phyloP scores from a whole-genome alignment of 371 early-diverging fungal genomes.

The Cladochytrium tenue region DNA sequence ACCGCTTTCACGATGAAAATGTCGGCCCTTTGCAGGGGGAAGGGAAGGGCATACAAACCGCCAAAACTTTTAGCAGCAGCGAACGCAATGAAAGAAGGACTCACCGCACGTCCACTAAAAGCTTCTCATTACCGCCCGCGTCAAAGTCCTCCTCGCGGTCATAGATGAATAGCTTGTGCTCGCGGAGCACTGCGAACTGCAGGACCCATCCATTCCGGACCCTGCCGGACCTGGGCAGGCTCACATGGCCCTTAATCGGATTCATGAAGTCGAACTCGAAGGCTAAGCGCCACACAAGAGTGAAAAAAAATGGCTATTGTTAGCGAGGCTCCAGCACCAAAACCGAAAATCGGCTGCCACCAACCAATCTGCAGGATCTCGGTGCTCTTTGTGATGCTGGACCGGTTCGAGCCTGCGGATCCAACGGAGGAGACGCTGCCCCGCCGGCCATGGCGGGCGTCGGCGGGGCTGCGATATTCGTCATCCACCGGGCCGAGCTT shows the following conservation, averaged over 20 bases:
- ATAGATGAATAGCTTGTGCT: constrained; percentile 38
- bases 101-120: constrained; percentile 39
- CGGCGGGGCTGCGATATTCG: too few relatives aligned
- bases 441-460: too few relatives aligned
- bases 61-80: background rate
- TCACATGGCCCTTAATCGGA: constrained; percentile 38
- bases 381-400: too few relatives aligned
- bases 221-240: constrained; percentile 51
- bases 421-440: too few relatives aligned
- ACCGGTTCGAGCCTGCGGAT: too few relatives aligned
- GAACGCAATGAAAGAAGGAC: background rate
- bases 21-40: constrained; percentile 39
- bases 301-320: background rate
- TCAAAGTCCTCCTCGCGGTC: constrained; percentile 43
- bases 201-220: constrained; percentile 51
- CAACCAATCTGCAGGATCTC: too few relatives aligned
- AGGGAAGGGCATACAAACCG: too few relatives aligned
- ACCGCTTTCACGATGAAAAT: constrained; percentile 46
- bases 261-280: constrained; percentile 31
- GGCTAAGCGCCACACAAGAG: constrained; percentile 8
- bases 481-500: too few relatives aligned
- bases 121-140: constrained; percentile 12
- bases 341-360: too few relatives aligned
- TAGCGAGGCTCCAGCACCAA: background rate
- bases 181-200: constrained; percentile 38